Evolutionary conservation across 805 yeast genomes (phyloP), one percentile per base, ranked within the genome.

Genomic region (Starmerella lactis-condensi): DNA sequence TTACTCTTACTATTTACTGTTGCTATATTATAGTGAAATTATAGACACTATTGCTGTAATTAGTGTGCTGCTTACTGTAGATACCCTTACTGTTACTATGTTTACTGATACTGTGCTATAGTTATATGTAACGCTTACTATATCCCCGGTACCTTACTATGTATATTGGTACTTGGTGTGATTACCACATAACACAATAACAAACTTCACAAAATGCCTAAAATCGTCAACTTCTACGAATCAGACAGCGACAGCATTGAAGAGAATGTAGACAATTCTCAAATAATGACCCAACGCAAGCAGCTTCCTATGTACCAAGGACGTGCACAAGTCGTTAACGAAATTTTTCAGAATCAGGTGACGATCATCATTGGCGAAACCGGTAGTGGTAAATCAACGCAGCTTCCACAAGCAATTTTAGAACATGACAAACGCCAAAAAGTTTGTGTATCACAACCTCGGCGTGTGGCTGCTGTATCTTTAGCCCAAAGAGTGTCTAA

Each of bases 331-430:
- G 64, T 85, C 12, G 48, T 76, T 37, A 55, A 62, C 7, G 66
- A 69, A 38, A 47, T 85, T 2, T 35, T 54, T 3, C 37, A 55
- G 8, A 66, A 73, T 44, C 72, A 65, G 39, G 91, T 82, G 4
- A 70, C 83, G 0, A 69, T 85, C 1, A 61, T 85, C 13, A 76
- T 89, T 48, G 96, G 96, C 54, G 96, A 85, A 50, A 85, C 98
- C 0, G 98, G 98, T 54, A 79, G 93, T 6, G 96, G 96, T 60
- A 85, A 85, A 50, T 83, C 96, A 3, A 85, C 98, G 0, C 98
- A 85, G 57, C 72, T 85, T 28, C 96, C 98, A 0, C 96, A 85
- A 50, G 74, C 85, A 41, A 50, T 85, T n/a, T 66, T 77, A 16
- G 50, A 44, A 54, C 33, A 44, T 2, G 54, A 56, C 29, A 41